phyloP scores from a whole-genome alignment of 2,329 filamentous ascomycete species.

The Raffaelea ambrosiae region DNA sequence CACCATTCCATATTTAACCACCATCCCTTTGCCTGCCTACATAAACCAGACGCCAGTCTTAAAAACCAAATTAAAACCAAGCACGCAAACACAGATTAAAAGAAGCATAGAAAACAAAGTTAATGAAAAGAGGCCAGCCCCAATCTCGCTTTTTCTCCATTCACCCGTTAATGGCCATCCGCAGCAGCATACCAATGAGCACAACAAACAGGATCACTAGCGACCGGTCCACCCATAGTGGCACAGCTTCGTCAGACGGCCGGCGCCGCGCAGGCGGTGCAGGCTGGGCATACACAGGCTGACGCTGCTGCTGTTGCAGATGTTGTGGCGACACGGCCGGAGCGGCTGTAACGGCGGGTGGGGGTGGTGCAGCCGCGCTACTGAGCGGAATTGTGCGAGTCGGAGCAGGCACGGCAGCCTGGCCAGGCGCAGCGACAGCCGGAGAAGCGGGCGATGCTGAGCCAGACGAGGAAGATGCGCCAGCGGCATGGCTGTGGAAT shows the following conservation, averaged over 20 bases:
- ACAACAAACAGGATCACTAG: constrained; percentile 66
- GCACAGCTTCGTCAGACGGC: constrained; percentile 40
- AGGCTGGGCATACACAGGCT: constrained; percentile 1
- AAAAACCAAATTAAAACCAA: too few species aligned
- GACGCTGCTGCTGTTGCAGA: constrained; percentile 5
- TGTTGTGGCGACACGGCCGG: constrained; percentile 3
- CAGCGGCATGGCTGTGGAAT: not conserved
- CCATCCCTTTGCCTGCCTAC: too few species aligned
- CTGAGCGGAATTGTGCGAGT: constrained; percentile 1
- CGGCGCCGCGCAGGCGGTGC: constrained; percentile 4
- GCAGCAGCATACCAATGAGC: constrained; percentile 61
- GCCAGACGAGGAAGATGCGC: not conserved
- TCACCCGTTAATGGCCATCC: constrained; percentile 15
- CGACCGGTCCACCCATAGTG: constrained; percentile 71
- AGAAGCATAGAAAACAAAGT: too few species aligned
- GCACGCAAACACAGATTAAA: too few species aligned
- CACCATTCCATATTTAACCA: too few species aligned
- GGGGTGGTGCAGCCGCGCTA: not conserved
- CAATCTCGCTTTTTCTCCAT: not conserved
- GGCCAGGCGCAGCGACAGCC: constrained; percentile 6
- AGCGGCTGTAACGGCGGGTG: constrained; percentile 17
- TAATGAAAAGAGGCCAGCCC: too few species aligned
- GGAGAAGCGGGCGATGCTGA: constrained; percentile 11
- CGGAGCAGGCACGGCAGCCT: constrained; percentile 1
- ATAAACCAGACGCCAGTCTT: too few species aligned